These are phyloP conservation scores for Fusarium xylarioides DNA, from an alignment of 2,329 filamentous ascomycete species.

Conservation along the genomic window DNA sequence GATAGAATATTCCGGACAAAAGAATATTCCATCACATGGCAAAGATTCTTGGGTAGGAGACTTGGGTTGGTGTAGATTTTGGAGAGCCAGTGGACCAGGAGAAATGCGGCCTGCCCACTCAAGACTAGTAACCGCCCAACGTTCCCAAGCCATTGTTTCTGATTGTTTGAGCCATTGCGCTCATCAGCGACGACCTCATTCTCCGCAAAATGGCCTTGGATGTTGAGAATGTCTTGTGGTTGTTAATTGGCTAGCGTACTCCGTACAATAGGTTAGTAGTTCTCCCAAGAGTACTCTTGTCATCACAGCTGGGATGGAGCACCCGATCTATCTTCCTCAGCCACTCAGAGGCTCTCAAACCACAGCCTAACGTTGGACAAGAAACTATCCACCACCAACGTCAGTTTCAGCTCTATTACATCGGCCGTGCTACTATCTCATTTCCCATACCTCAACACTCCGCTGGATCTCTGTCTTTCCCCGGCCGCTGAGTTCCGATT, in stretches of 20 bases:
- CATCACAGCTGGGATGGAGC: not conserved
- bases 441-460: constrained; percentile 15
- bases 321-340: not conserved
- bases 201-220: not conserved
- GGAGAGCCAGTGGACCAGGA: not conserved
- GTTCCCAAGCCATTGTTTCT: constrained; percentile 27
- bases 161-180: constrained; percentile 7
- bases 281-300: not conserved
- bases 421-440: constrained; percentile 20
- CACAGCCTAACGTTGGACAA: constrained; percentile 14
- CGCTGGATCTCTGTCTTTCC: constrained; percentile 13
- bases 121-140: constrained; percentile 5
- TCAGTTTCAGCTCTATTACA: not conserved
- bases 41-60: not conserved
- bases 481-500: constrained; percentile 21
- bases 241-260: constrained; percentile 6
- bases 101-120: not conserved
- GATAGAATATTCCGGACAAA: not conserved
- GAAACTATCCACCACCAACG: constrained; percentile 22
- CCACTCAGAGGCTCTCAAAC: constrained; percentile 24
- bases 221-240: not conserved
- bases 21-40: not conserved
- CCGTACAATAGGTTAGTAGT: not conserved
- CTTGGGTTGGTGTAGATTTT: not conserved
- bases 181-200: constrained; percentile 4